These are phyloP conservation scores for Neurospora terricola DNA, from an alignment of 495 filamentous ascomycete genomes.

Conservation along the genomic window DNA sequence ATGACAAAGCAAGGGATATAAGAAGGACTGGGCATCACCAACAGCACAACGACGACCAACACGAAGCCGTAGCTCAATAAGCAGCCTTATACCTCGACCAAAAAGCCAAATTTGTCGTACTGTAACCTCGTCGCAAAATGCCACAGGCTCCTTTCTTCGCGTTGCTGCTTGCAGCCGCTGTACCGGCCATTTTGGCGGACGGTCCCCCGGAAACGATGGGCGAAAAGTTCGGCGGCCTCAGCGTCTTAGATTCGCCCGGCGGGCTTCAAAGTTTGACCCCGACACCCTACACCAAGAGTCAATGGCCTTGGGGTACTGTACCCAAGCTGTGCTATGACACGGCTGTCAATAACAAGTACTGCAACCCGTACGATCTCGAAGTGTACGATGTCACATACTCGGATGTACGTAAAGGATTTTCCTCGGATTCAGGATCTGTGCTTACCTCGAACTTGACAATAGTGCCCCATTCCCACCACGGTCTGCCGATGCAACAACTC, in stretches of 20 bases:
- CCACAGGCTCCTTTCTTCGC: not conserved
- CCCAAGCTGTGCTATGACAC: not conserved
- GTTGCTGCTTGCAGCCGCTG: not conserved
- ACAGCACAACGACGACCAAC: not conserved
- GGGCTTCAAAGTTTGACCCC: not conserved
- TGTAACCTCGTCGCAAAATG: not conserved
- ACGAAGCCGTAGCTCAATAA: not conserved
- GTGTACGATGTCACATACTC: not conserved
- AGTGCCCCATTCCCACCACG: not conserved
- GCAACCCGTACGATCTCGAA: not conserved
- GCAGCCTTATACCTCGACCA: not conserved
- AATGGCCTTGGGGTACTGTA: not conserved
- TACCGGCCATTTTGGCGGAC: not conserved
- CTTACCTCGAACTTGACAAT: not conserved
- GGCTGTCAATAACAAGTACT: not conserved
- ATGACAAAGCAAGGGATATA: not conserved
- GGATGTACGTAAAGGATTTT: not conserved
- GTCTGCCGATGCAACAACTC: not conserved
- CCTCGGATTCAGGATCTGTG: not conserved
- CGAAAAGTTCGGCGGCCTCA: not conserved
- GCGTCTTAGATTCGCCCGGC: not conserved
- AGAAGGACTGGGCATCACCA: not conserved
- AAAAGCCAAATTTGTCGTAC: not conserved
- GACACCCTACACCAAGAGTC: not conserved
- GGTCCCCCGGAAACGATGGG: not conserved